Evolutionary conservation across 202 grass and related monocot species (phyloP), one percentile per base, ranked within the genome.

Genomic region (Dendrocalamus latiflorus): DNA sequence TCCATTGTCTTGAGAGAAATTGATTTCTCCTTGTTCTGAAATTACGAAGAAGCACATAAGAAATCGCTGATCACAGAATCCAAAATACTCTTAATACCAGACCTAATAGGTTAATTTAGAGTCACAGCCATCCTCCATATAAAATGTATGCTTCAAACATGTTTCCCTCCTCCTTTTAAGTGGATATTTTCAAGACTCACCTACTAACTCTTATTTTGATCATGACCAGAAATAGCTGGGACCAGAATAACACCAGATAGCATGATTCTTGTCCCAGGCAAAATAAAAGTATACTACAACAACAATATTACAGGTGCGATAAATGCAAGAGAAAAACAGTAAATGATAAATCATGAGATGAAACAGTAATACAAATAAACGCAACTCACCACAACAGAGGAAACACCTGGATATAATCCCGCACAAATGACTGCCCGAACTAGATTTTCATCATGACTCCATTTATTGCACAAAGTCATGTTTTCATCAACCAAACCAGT

Each of bases 1-100:
- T 99, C 96, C 91, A 99, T 95, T 85, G 96, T 99, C 88, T 99
- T 99, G 39, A 99, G 90, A 81, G 91, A 92, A 65, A 95, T 83
- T 8, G 96, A 99, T 81, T 94, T 99, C 83, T 88, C 93, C 81
- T 94, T 99, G 72, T 99, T 99, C 96, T 99, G 74, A 67, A 77
- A 83, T 84, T 38, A 89, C 21, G 45, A 74, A 85, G 48, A 42
- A 76, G 72, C 56, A 72, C 20, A 77, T 56, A 62, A 77, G 6
- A 76, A 81, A 81, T 56, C 22, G 50, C 11, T 48, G 13, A 17
- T 75, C 12, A 36, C 42, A 62, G 36, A 51, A 68, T 39, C 24
- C 26, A 28, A 38, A 74, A 43, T 26, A 66, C 47, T 61, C 2
- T 18, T 18, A 53, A 67, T n/a, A 74, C 11, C 17, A 28, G 42